phyloP scores from a whole-genome alignment of 2,329 filamentous ascomycete species.

The Penicillium sp. region DNA sequence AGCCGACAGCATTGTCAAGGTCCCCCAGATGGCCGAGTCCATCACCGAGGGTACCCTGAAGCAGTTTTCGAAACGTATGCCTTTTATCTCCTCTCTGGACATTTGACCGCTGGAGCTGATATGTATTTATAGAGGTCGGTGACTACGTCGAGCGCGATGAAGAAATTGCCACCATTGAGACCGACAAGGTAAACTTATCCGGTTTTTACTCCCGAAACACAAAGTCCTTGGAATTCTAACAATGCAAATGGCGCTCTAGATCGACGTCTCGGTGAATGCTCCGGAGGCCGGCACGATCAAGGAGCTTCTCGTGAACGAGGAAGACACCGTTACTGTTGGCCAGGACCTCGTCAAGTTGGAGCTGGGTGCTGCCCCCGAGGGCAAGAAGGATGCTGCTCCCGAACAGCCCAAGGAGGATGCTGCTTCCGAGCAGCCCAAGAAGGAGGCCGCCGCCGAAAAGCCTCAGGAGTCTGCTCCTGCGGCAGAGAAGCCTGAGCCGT shows the following conservation, averaged over 20 bases:
- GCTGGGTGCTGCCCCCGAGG: conserved; percentile 62
- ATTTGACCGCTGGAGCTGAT: conserved; percentile 15
- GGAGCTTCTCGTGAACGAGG: conserved; percentile 86
- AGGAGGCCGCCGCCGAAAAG: conserved; percentile 35
- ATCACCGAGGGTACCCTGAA: conserved; percentile 97
- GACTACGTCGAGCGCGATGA: conserved; percentile 94
- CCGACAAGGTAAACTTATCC: conserved; percentile 73
- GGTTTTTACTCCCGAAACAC: not conserved
- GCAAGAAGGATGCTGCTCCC: conserved; percentile 55
- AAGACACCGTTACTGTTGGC: conserved; percentile 91
- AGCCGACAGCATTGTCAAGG: conserved; percentile 85
- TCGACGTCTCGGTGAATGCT: conserved; percentile 94
- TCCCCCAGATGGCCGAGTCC: conserved; percentile 97
- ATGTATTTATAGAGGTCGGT: conserved; percentile 64
- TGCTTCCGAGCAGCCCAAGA: conserved; percentile 31
- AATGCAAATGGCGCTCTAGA: conserved; percentile 52
- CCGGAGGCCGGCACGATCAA: conserved; percentile 87
- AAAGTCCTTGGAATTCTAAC: conserved; percentile 10
- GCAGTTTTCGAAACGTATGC: conserved; percentile 79
- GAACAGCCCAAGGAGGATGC: conserved; percentile 57
- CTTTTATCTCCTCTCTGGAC: not conserved
- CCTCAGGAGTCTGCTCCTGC: conserved; percentile 27
- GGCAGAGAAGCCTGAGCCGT: conserved; percentile 33
- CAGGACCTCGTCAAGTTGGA: conserved; percentile 88
- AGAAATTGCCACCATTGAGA: conserved; percentile 98